Evolutionary conservation across 768 basidiomycete species (phyloP), one percentile per base, ranked within the genome.

Genomic region (Lactifluus hygrophoroides): DNA sequence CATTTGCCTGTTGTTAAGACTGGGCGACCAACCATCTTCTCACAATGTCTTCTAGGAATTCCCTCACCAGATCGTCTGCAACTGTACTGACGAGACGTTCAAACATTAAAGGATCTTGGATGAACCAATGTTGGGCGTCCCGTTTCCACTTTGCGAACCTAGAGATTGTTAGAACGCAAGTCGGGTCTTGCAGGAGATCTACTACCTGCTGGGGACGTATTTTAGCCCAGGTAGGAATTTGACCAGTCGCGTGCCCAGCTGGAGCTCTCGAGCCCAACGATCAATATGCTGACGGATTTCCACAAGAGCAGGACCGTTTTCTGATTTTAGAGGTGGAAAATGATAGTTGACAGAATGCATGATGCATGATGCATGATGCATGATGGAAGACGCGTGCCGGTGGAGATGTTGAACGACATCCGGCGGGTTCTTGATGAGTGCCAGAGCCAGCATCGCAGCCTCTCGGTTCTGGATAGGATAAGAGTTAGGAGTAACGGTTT

Each of bases 391-490:
- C n/a, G n/a, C 19, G 40, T 42, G 40, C 7, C 40, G 40, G 8
- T 42, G 40, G 23, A 75, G 57, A 53, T 71, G 68, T 3, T 66
- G 51, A 3, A 64, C 48, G 11, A 69, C 54, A 11, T 64, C 53
- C 0, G 63, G 61, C 1, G 72, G 71, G 19, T 65, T 54, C 14
- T 58, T 53, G 16, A 71, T 52, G 7, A 77, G 42, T 13, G 68
- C 70, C 13, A 63, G 44, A 16, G 74, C 63, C 25, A 77, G 66
- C 21, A 66, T 54, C 8, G 59, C 64, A 1, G 69, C 69, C 64
- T 75, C 70, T 28, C 57, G 46, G 45, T 70, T 67, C 47, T 71
- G 67, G 28, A 71, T 62, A n/a, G 64, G 61, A 13, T 62, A 57
- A 58, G 71, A 70, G 9, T 64, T 51, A 43, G 57, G 51, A 30